These are phyloP conservation scores for Paecilomyces variotii DNA, from an alignment of 2,329 filamentous ascomycete species.

Conservation along the genomic window DNA sequence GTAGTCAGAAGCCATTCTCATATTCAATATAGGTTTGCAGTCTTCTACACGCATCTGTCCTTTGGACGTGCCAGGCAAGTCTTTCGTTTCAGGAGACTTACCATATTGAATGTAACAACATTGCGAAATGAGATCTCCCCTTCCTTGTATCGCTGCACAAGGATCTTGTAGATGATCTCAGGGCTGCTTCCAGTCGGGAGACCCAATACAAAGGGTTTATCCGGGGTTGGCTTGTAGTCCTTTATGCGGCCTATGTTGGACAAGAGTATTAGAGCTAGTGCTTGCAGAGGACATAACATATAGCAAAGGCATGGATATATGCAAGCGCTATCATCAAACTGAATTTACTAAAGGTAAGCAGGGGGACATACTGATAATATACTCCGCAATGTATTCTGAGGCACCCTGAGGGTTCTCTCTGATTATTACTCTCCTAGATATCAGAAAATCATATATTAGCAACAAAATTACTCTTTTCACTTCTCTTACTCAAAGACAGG, in stretches of 20 bases:
- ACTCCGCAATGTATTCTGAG: constrained; percentile 70
- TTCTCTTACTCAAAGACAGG: neutral
- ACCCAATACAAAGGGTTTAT: constrained; percentile 72
- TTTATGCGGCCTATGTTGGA: constrained; percentile 61
- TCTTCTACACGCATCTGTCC: neutral
- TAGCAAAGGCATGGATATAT: neutral
- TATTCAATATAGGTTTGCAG: neutral
- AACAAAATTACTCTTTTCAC: neutral
- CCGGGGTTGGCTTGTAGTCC: constrained; percentile 61
- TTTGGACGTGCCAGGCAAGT: neutral
- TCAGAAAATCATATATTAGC: neutral
- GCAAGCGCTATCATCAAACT: neutral
- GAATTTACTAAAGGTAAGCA: neutral
- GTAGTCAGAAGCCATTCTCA: neutral
- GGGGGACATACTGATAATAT: constrained; percentile 57
- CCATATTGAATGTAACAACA: constrained; percentile 91
- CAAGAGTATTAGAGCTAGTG: constrained; percentile 2
- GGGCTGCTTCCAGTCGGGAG: constrained; percentile 78
- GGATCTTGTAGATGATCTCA: constrained; percentile 65
- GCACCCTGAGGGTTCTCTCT: constrained; percentile 61
- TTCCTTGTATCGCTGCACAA: constrained; percentile 48
- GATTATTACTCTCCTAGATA: constrained; percentile 72
- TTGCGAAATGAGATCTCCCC: constrained; percentile 70
- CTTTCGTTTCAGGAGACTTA: constrained; percentile 29
- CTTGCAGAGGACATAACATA: constrained; percentile 1